Evolutionary conservation across 148 eudicot species (phyloP), one percentile per base, ranked within the genome.

Genomic region (Amaranthus palmeri): DNA sequence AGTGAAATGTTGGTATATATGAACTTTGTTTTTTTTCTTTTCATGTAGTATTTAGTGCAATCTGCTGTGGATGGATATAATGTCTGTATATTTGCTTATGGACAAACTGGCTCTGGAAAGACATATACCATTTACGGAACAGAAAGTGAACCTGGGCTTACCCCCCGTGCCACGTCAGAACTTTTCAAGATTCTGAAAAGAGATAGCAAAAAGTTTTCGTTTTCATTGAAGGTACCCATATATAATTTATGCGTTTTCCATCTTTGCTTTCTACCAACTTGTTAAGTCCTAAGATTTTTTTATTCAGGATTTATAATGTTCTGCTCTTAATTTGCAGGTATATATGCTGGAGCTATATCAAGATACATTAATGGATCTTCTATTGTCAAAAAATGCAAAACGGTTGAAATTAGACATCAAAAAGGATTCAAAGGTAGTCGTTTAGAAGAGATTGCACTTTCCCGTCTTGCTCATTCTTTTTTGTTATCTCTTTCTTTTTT

Each of bases 51-150:
- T 79, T 74, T 96, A 84, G 96, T 96, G 68, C 99, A 96, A 80
- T 96, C 99, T 61, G 97, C 99, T 54, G 90, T 90, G 15, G 99
- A 96, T 77, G 99, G 99, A 58, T 96, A 83, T 45, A 96, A 96
- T 70, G 99, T 96, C 4, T 96, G 99, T 82, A 92, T 96, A 76
- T 96, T 96, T 86, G 99, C 99, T 50, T 96, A 96, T 79, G 99
- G 99, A 11, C 99, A 96, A 88, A 96, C 99, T 77, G 99, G 99
- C 77, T 96, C 99, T 6, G 99, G 99, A 66, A 96, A 96, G 84
- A 96, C 99, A 9, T 96, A 84, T 71, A 96, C 99, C 8, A 92
- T 96, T 49, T 96, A 90, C 73, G 99, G 99, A 56, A 85, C 83
- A 25, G 92, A 89, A 40, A 72, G 79, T 54, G 78, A 87, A 64